Base-by-base conservation (phyloP, 768 basidiomycete genomes). In the Rhizopogon vesiculosus region DNA sequence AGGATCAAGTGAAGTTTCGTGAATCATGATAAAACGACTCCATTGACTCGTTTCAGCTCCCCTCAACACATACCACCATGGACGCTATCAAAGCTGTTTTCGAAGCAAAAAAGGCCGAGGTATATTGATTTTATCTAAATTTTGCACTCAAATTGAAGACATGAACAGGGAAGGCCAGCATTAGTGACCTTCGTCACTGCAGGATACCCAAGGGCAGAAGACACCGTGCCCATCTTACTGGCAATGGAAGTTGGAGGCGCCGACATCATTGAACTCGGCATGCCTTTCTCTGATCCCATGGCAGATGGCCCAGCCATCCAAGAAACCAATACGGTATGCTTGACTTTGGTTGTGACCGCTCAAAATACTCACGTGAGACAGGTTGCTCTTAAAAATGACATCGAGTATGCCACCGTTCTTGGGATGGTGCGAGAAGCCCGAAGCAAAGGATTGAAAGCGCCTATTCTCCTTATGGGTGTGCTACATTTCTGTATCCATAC, bases 231-330 rank as follows among this genome's bases (percentile, higher is more conserved):
- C 4, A 78, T 93, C 55, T 66, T 98, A 75, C 80, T 97, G 39
- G 89, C 89, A 16, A 90, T 98, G 85, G 87, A 97, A 70, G 80
- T 82, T 49, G 95, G 94, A 55, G 94, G 95, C 7, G 82, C 93
- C 42, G 93, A 97, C 68, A 82, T 96, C 58, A 93, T 97, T 55
- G 95, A 98, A 71, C 78, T 98, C 13, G 94, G 95, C 38, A 80
- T 96, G 29, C 93, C 95, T 0, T 98, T 96, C 76, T 93, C 90
- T 50, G 94, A 97, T 73, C 95, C 94, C 31, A 90, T 93, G 60
- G 93, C 92, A 13, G 94, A 98, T 73, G 94, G 95, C 0, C 89
- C 90, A 42, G 87, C 87, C 4, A 96, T 97, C 57, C 95, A 98
- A 68, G 87, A 86, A 60, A 80, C 89, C 18, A 97, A 96, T 69